These are phyloP conservation scores for Solanum etuberosum DNA, from an alignment of 257 asterid genomes.

Conservation along the genomic window DNA sequence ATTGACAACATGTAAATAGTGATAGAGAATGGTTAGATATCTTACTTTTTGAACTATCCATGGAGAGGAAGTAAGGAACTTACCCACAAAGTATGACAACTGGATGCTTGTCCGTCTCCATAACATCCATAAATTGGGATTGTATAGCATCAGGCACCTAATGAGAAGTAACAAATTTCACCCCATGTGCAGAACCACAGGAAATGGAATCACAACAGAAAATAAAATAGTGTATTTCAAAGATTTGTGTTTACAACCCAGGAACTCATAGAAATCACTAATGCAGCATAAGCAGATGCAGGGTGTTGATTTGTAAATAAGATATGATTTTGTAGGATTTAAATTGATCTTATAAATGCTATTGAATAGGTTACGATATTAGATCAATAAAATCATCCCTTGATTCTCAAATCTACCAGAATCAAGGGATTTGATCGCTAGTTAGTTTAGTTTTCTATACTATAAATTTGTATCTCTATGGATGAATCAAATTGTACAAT, in stretches of 20 bases:
- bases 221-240: not conserved
- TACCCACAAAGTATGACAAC: constrained; percentile 76
- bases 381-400: no score
- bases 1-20: not conserved
- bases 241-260: not conserved
- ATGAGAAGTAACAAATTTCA: not conserved
- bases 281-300: not conserved
- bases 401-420: no score
- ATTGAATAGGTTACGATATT: no score
- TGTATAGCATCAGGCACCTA: constrained; percentile 80
- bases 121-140: constrained; percentile 32
- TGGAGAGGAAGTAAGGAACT: not conserved
- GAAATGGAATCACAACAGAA: not conserved
- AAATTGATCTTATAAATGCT: no score
- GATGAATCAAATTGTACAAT: no score
- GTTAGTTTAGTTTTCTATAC: no score
- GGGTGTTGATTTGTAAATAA: no score
- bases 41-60: not conserved
- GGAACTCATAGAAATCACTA: not conserved
- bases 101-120: constrained; percentile 82
- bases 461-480: no score
- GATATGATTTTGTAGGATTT: no score
- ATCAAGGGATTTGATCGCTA: no score
- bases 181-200: not conserved
- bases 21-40: not conserved